Base-by-base conservation (phyloP, 2,329 filamentous ascomycete genomes). In the Claviceps fusiformis region DNA sequence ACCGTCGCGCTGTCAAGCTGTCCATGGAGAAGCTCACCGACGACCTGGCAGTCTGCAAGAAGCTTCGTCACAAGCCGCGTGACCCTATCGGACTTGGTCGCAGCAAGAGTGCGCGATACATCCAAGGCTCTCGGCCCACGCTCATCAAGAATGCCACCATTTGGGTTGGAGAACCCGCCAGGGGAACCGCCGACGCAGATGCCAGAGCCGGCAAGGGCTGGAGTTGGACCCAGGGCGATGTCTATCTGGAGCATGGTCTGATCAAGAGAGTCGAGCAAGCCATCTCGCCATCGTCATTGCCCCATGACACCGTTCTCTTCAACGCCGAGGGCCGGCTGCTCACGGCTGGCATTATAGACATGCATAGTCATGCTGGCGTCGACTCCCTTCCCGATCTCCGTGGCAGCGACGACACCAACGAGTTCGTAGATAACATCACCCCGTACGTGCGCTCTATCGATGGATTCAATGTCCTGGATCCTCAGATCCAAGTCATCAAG, bases 381-480 rank as follows among this genome's bases (percentile, higher is more conserved):
- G 71, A 75, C 35, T 72, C 76, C 17, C 67, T 86, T n/a, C 83
- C 83, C 0, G 65, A 63, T 2, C 71, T 85, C 1, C 55, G 61
- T 2, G 81, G 79, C 19, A 79, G 74, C 57, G 70, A 73, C 0
- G 85, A 87, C 59, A 73, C 69, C 54, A 87, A 87, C 61, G 85
- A 87, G 66, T 68, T 82, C 61, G 81, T 79, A 1, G 70, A 71
- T 39, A 80, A 85, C 61, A 80, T 84, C 55, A 87, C 84, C 0
- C 84, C 84, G 0, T 87, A 80, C 63, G 82, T 85, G 6, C 79
- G 83, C 24, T 80, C 82, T 9, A 80, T 86, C 47, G 85, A 87
- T 62, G 80, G 75, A 3, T 69, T 88, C 41, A 76, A 84, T 61
- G 79, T 82, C 0, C 70, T 80, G 13, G 84, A 87, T 62, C 77